phyloP scores from a whole-genome alignment of 2,329 filamentous ascomycete genomes.

The Alternaria solani region DNA sequence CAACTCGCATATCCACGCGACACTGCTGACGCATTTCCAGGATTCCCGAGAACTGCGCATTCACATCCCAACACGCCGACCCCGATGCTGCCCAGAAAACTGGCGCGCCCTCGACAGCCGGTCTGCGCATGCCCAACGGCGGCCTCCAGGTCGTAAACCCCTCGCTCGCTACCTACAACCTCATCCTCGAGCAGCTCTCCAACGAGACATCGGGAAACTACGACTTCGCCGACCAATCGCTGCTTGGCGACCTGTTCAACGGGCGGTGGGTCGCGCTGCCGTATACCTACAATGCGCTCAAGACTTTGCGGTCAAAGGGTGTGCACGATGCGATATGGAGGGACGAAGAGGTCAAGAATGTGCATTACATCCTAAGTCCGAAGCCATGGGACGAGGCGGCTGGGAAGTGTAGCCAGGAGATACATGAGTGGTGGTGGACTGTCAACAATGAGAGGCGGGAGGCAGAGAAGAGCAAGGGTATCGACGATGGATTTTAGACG shows the following conservation, averaged over 20 bases:
- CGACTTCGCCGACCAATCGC: slow-evolving; percentile 68
- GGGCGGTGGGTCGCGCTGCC: slow-evolving; percentile 67
- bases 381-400: slow-evolving; percentile 69
- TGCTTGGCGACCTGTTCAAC: slow-evolving; percentile 65
- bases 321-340: slow-evolving; percentile 68
- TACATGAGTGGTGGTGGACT: slow-evolving; percentile 66
- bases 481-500: slow-evolving; percentile 61
- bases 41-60: slow-evolving; percentile 68
- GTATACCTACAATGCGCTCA: slow-evolving; percentile 69
- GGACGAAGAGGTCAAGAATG: slow-evolving; percentile 67
- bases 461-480: slow-evolving; percentile 58
- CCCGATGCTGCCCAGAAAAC: slow-evolving; percentile 61
- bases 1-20: not conserved
- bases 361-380: slow-evolving; percentile 68
- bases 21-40: slow-evolving; percentile 21
- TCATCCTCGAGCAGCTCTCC: slow-evolving; percentile 59
- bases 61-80: slow-evolving; percentile 63
- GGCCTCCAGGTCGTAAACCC: slow-evolving; percentile 70
- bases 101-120: slow-evolving; percentile 60
- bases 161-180: slow-evolving; percentile 60
- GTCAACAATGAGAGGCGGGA: slow-evolving; percentile 59
- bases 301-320: slow-evolving; percentile 64
- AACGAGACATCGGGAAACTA: slow-evolving; percentile 59
- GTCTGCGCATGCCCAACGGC: slow-evolving; percentile 67
- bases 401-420: slow-evolving; percentile 56